Evolutionary conservation across 2,329 filamentous ascomycete species (phyloP).

Genomic region (Tolypocladium endophyticum): DNA sequence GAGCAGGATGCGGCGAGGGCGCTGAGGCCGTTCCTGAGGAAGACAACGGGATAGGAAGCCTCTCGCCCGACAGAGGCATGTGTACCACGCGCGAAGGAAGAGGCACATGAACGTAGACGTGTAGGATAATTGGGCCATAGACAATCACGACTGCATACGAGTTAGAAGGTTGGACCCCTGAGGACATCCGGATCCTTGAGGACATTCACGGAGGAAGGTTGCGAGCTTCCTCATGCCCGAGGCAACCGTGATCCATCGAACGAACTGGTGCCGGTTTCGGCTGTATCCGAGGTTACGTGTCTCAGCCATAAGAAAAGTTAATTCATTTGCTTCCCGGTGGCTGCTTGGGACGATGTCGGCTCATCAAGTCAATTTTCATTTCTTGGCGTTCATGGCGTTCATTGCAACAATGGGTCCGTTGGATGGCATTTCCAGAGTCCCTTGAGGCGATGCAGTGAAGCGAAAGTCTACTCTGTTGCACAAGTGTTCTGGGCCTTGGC

Average conservation of each 20-base stretch:
- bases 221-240: too few species aligned
- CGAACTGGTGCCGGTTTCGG: too few species aligned
- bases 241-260: too few species aligned
- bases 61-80: too few species aligned
- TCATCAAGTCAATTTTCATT: neutral
- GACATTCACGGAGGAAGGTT: too few species aligned
- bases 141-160: too few species aligned
- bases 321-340: too few species aligned
- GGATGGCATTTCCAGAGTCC: neutral
- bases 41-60: neutral
- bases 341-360: too few species aligned
- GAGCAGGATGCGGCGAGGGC: constrained; percentile 14
- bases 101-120: neutral
- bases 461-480: neutral
- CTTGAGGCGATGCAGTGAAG: neutral
- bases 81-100: neutral
- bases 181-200: too few species aligned
- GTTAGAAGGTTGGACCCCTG: neutral
- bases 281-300: too few species aligned
- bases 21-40: constrained; percentile 9
- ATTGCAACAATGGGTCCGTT: neutral
- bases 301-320: too few species aligned
- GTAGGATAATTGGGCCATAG: neutral
- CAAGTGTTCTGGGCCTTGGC: neutral
- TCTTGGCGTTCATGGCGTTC: neutral